Conservation (phyloP, 345 rosid species). For the Ceriops tagal region DNA sequence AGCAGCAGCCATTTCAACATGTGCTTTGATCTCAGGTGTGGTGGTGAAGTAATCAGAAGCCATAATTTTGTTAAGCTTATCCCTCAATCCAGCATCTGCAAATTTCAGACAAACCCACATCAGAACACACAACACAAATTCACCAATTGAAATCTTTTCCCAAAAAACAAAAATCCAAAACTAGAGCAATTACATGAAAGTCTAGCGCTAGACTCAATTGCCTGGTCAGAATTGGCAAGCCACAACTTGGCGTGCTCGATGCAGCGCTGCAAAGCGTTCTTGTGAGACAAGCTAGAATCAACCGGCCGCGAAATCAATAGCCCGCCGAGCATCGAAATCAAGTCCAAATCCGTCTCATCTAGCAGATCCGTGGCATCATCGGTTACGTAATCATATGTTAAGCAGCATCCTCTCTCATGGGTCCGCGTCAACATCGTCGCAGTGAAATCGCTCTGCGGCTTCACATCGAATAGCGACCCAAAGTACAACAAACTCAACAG, state of each 20-base stretch:
- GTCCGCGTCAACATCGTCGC: slow-evolving; percentile 76
- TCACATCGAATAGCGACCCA: slow-evolving; percentile 76
- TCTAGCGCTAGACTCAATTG: slow-evolving; percentile 47
- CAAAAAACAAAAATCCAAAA: neutral
- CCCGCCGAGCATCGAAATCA: slow-evolving; percentile 57
- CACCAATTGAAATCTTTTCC: neutral
- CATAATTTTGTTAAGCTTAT: slow-evolving; percentile 79
- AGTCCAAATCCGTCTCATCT: slow-evolving; percentile 74
- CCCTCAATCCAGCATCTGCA: slow-evolving; percentile 72
- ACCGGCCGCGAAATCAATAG: slow-evolving; percentile 76
- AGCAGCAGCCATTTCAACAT: slow-evolving; percentile 65
- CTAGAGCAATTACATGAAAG: slow-evolving; percentile 52
- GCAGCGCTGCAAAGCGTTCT: slow-evolving; percentile 72
- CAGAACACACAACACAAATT: neutral
- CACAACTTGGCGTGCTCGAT: slow-evolving; percentile 70
- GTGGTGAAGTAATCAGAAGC: slow-evolving; percentile 75
- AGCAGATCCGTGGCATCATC: slow-evolving; percentile 93
- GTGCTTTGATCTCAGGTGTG: slow-evolving; percentile 80
- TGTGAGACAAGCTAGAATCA: slow-evolving; percentile 73
- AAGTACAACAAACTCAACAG: slow-evolving; percentile 75
- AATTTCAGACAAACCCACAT: slow-evolving; percentile 3
- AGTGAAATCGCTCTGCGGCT: slow-evolving; percentile 69
- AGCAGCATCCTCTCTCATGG: slow-evolving; percentile 85
- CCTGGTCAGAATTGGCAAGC: slow-evolving; percentile 61
- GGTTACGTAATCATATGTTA: slow-evolving; percentile 82